Conservation (phyloP, 192 early-diverging fungal genomes). For the Haplosporangium gracile region DNA sequence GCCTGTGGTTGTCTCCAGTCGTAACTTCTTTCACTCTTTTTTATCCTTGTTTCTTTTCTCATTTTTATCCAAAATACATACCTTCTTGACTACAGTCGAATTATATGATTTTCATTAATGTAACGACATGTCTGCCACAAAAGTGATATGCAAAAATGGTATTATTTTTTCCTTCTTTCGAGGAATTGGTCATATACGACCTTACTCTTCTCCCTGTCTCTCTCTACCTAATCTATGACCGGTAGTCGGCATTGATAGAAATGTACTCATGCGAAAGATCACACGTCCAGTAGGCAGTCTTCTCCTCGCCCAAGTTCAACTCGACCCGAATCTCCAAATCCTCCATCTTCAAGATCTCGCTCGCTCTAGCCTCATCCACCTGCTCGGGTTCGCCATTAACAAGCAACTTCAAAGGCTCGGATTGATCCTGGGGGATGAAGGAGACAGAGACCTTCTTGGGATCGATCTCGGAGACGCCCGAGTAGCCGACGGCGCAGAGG, state of each 20-base stretch:
- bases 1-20: constrained; percentile 8
- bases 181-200: too few species aligned
- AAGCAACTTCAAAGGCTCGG: constrained; percentile 76
- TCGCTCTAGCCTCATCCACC: constrained; percentile 86
- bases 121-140: too few species aligned
- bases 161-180: too few species aligned
- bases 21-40: too few species aligned
- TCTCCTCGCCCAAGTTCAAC: constrained; percentile 79
- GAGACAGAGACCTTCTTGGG: constrained; percentile 82
- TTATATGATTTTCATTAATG: too few species aligned
- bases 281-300: constrained; percentile 93
- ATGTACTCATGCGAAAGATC: constrained; percentile 96
- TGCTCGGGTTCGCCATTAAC: constrained; percentile 83
- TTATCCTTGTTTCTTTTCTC: too few species aligned
- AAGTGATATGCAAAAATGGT: neutral
- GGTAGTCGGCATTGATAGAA: constrained; percentile 94
- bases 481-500: constrained; percentile 92
- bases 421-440: constrained; percentile 77
- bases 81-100: neutral
- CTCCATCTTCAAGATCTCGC: constrained; percentile 86
- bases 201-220: too few species aligned
- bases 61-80: too few species aligned
- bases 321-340: constrained; percentile 87
- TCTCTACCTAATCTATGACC: constrained; percentile 58
- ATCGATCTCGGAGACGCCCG: constrained; percentile 76